These are phyloP conservation scores for Mortierella polycephala DNA, from an alignment of 371 early-diverging fungal genomes.

Conservation along the genomic window DNA sequence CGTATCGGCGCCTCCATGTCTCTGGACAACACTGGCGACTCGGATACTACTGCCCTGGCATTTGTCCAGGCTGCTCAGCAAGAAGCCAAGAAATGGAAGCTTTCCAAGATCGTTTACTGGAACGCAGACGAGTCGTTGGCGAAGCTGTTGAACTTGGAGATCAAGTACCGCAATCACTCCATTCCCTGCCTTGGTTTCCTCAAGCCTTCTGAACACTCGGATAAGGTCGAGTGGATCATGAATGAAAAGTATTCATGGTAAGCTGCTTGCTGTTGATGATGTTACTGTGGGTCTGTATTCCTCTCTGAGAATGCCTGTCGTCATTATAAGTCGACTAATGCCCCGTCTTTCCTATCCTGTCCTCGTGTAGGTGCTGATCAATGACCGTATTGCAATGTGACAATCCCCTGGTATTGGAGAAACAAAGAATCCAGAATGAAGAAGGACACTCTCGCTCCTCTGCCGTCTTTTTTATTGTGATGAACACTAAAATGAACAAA, in stretches of 20 bases:
- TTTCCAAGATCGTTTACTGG: slow-evolving; percentile 46
- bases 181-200: slow-evolving; percentile 33
- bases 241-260: slow-evolving; percentile 50
- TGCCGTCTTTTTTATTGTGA: too few species aligned
- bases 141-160: slow-evolving; percentile 20
- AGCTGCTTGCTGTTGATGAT: neutral
- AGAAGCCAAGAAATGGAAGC: slow-evolving; percentile 41
- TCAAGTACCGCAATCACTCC: slow-evolving; percentile 22
- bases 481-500: too few species aligned
- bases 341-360: too few species aligned
- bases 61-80: slow-evolving; percentile 28
- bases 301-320: too few species aligned
- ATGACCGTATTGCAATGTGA: too few species aligned
- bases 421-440: too few species aligned
- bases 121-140: slow-evolving; percentile 23
- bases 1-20: slow-evolving; percentile 22
- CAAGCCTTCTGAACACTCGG: slow-evolving; percentile 6
- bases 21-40: neutral
- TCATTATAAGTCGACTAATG: too few species aligned
- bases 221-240: slow-evolving; percentile 35
- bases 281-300: neutral
- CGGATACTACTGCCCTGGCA: slow-evolving; percentile 22
- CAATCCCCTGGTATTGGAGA: too few species aligned
- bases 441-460: too few species aligned
- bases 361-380: too few species aligned